Evolutionary conservation across 2,329 filamentous ascomycete species (phyloP), one percentile per base, ranked within the genome.

Genomic region (Colletotrichum spaethianum): DNA sequence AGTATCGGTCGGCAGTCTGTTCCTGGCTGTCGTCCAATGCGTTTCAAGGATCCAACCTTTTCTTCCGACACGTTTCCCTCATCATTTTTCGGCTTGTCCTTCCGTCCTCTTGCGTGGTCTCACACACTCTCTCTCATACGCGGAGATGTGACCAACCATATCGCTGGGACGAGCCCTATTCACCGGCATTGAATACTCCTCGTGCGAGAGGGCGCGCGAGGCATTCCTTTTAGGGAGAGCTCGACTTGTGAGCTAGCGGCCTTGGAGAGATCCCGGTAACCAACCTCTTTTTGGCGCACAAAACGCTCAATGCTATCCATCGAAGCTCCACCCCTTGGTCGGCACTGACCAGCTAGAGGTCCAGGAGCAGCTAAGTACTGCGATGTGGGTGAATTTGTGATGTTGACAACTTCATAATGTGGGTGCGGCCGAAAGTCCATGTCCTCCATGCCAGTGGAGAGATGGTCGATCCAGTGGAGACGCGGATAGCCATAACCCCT

Each of bases 391-490:
- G 52, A 72, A 59, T 44, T 63, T 38, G 65, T 20, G 28, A 46
- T 38, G n/a, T 40, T 57, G 33, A 40, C 31, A 40, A 60, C 59
- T 59, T 60, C 56, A 26, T 36, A 42, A 9, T 56, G 65, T 69
- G 67, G 67, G 31, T 63, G 57, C 42, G 42, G 46, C 42, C 36
- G 50, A 36, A 33, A 50, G 55, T 42, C 67, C 61, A 60, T 61
- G 40, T 67, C 57, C 46, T 67, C 68, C 67, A 64, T 68, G 36
- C 36, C 12, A 46, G 70, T 72, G 65, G 70, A 63, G 53, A 63
- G 53, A 57, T 68, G 65, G 65, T 64, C 70, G 70, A 72, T 72
- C 65, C 31, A 59, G 70, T 70, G 70, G 70, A 64, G 59, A 63
- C 66, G 14, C 57, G 52, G 61, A 53, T 38, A 53, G 65, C 40